Evolutionary conservation across 192 early-diverging fungal species (phyloP).

Genomic region (Lobosporangium transversale): DNA sequence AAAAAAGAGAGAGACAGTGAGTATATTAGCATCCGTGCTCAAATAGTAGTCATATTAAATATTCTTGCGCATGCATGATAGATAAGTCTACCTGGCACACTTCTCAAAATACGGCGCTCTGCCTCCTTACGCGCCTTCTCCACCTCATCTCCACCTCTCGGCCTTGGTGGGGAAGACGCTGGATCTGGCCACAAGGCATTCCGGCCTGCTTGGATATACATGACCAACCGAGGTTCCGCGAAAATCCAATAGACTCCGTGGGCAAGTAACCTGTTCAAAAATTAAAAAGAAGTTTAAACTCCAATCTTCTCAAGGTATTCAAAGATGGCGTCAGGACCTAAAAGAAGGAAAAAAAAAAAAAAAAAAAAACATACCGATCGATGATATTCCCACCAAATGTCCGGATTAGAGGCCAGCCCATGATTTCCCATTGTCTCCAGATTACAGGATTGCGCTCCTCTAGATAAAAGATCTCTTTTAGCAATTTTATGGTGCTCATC

Average conservation of each 20-base stretch:
- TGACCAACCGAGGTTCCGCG: constrained; percentile 57
- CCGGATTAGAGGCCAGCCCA: constrained; percentile 59
- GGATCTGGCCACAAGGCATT: constrained; percentile 62
- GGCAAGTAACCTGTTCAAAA: constrained; percentile 61
- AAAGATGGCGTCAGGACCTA: no score
- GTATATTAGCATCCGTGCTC: not conserved
- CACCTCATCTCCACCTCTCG: constrained; percentile 50
- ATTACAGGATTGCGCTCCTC: constrained; percentile 56
- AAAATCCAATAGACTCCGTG: constrained; percentile 59
- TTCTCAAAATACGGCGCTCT: constrained; percentile 50
- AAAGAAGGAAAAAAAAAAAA: not conserved
- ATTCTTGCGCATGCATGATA: no score
- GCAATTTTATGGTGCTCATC: constrained; percentile 38
- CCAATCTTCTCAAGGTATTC: no score
- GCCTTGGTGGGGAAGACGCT: constrained; percentile 49
- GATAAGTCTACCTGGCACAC: constrained; percentile 63
- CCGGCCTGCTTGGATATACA: constrained; percentile 58
- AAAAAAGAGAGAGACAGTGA: not conserved
- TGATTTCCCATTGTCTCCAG: constrained; percentile 58
- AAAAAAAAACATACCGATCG: constrained; percentile 53
- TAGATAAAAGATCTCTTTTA: constrained; percentile 48
- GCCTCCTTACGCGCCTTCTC: constrained; percentile 56
- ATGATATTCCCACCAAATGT: constrained; percentile 57
- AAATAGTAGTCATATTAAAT: not conserved
- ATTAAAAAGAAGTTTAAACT: no score